Evolutionary conservation across 345 rosid species (phyloP), one percentile per base, ranked within the genome.

Genomic region (Diplotaxis tenuifolia): DNA sequence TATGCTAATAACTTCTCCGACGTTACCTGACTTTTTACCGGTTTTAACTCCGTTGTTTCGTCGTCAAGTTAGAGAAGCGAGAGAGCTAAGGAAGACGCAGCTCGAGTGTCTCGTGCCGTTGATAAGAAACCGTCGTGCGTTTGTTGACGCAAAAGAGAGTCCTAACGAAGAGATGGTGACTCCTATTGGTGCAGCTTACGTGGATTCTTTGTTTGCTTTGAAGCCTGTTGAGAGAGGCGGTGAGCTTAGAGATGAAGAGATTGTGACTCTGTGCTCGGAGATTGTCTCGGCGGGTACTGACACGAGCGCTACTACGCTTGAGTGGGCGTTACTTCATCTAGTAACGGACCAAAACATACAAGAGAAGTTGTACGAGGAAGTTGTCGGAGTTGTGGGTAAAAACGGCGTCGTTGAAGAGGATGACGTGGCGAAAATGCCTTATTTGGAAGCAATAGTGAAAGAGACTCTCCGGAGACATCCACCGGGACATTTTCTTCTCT

Each of bases 401-500:
- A 72, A 78, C 54, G 83, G 86, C 2, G 60, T 78, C 29, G 84
- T 89, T 15, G 67, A 72, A 19, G 98, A 93, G 71, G 93, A 89
- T 23, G 87, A 93, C 69, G 83, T 83, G 29, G 89, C 87, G 57
- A 84, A 86, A 55, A 82, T 93, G 96, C 73, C 80, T 3, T 91
- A 83, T 56, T 89, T 93, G 7, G 83, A 79, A 0, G 94, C 98
- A 0, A 84, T 93, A 1, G 83, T 93, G 25, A 91, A 87, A 64
- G 98, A 93, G 78, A 93, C 98, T 53, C 76, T 93, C 82, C 84
- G 98, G 50, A 85, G 97, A 25, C 98, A 93, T 82, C 98, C 98
- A 0, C 98, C 98, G 2, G 90, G 97, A 9, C 98, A 94, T 84
- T 94, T 94, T 67, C 82, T 94, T 55, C 68, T 94, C 27, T 88